A percentile compares a stretch with the other conserved stretches of the same genome.
These are phyloP conservation scores for Phylloporus rhodoxanthus DNA, from an alignment of 768 basidiomycete genomes.

Conservation along the genomic window DNA sequence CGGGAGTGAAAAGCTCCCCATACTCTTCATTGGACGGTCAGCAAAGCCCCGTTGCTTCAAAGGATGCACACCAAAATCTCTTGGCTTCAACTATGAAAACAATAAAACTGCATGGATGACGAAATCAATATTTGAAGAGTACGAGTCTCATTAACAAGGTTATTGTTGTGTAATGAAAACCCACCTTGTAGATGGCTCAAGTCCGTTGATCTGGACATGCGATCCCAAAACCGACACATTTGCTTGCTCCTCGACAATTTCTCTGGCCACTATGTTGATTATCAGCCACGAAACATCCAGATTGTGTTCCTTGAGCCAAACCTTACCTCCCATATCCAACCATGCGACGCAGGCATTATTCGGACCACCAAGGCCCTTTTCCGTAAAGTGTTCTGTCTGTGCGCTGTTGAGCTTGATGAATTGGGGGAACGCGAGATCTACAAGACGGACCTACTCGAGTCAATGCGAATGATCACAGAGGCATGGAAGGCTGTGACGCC, in stretches of 20 bases:
- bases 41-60: conserved; percentile 30
- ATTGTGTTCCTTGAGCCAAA: too few relatives aligned
- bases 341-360: neutral
- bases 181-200: neutral
- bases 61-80: neutral
- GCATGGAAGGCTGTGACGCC: neutral
- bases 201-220: neutral
- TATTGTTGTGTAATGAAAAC: too few relatives aligned
- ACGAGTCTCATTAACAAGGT: neutral
- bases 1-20: conserved; percentile 27
- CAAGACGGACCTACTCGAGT: conserved; percentile 4
- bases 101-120: conserved; percentile 3
- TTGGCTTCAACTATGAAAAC: neutral
- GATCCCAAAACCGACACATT: neutral
- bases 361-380: conserved; percentile 22
- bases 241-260: neutral
- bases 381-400: conserved; percentile 8
- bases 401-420: neutral
- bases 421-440: neutral
- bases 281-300: neutral
- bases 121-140: neutral
- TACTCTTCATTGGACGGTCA: conserved; percentile 34
- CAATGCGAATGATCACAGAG: neutral
- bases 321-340: neutral
- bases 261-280: neutral